A percentile compares a stretch with the other conserved stretches of the same genome.
Evolutionary conservation across 495 filamentous ascomycete genomes (phyloP).

Genomic region (Jackrogersella multiformis): DNA sequence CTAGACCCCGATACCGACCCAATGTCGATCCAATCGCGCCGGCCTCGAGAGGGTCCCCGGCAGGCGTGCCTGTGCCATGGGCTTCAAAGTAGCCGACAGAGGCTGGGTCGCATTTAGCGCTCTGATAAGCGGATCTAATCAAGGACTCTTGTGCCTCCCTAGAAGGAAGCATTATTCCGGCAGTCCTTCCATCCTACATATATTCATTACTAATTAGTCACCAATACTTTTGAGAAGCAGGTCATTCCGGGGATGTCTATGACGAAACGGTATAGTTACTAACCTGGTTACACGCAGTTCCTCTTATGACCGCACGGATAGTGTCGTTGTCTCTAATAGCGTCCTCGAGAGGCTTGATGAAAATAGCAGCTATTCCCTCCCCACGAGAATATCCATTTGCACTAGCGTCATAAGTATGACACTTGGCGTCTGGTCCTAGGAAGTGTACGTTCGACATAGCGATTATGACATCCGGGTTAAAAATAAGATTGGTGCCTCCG

Average conservation of each 20-base stretch:
- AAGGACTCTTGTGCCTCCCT: conserved; percentile 56
- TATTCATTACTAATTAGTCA: not conserved
- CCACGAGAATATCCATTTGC: conserved; percentile 70
- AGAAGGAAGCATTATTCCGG: conserved; percentile 61
- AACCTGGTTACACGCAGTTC: conserved; percentile 57
- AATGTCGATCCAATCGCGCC: conserved; percentile 54
- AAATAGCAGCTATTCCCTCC: conserved; percentile 62
- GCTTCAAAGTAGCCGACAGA: conserved; percentile 53
- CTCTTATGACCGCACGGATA: conserved; percentile 66
- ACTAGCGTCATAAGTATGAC: conserved; percentile 61
- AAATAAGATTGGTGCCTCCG: conserved; percentile 14
- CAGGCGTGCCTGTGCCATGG: conserved; percentile 58
- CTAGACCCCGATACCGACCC: conserved; percentile 18
- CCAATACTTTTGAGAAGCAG: not conserved
- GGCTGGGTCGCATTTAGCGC: conserved; percentile 34
- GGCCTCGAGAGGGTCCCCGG: conserved; percentile 64
- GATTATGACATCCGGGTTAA: conserved; percentile 15
- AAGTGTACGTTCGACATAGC: conserved; percentile 43
- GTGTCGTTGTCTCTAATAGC: conserved; percentile 57
- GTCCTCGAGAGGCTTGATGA: conserved; percentile 60
- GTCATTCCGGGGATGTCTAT: not conserved
- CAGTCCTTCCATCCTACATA: conserved; percentile 51
- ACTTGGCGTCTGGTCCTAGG: conserved; percentile 50
- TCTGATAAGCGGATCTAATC: conserved; percentile 56
- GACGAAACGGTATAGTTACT: not conserved